A percentile compares a stretch with the other conserved stretches of the same genome.
phyloP scores from a whole-genome alignment of 306 rosid species.

The Cicer judaicum region DNA sequence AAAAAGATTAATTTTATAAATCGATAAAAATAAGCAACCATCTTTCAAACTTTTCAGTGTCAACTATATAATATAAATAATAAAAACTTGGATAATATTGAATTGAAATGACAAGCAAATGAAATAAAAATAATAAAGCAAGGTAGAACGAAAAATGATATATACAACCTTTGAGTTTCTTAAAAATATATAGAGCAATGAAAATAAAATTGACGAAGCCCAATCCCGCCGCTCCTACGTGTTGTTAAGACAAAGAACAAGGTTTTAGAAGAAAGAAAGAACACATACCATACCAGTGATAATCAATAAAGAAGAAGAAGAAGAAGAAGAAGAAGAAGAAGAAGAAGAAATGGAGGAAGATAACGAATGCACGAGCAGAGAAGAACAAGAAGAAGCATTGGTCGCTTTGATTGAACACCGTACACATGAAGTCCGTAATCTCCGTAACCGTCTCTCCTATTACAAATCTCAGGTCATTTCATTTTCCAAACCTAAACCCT shows the following conservation, averaged over 20 bases:
- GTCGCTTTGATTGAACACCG: constrained; percentile 90
- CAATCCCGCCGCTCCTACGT: too few species aligned
- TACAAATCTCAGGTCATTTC: constrained; percentile 69
- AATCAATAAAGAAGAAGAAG: not conserved
- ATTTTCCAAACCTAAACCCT: not conserved
- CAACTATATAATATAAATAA: too few species aligned
- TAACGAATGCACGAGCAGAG: constrained; percentile 39
- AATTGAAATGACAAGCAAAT: too few species aligned
- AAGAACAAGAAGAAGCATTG: constrained; percentile 84
- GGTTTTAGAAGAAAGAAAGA: constrained; percentile 2
- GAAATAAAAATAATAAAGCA: too few species aligned
- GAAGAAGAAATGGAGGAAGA: constrained; percentile 42
- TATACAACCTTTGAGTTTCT: too few species aligned
- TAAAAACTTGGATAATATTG: too few species aligned
- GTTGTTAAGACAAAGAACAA: not conserved
- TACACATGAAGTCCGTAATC: constrained; percentile 66
- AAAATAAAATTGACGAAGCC: too few species aligned
- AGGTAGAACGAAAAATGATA: too few species aligned
- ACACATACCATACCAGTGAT: not conserved
- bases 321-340: not conserved
- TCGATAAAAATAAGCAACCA: too few species aligned
- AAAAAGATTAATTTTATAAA: too few species aligned
- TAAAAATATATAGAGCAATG: too few species aligned
- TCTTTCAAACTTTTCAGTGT: too few species aligned
- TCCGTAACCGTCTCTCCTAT: constrained; percentile 66